Conservation (phyloP, 192 early-diverging fungal species). For the Coemansia sp. region DNA sequence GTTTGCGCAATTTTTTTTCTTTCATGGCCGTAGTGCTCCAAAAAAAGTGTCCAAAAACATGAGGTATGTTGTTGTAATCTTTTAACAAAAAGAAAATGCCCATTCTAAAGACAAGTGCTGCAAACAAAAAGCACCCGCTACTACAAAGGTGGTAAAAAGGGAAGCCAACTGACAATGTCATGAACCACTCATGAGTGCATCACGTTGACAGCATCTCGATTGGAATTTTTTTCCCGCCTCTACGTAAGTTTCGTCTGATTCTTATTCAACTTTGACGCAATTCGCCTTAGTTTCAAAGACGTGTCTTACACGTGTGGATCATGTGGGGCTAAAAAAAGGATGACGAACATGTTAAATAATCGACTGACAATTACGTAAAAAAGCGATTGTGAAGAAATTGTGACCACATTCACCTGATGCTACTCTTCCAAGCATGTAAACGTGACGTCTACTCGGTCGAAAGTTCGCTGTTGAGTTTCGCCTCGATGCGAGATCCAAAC, state of each 20-base stretch:
- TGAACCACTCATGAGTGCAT: background rate
- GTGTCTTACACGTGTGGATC: background rate
- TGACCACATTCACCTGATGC: background rate
- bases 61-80: no score
- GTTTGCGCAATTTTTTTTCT: no score
- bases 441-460: no score
- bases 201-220: background rate
- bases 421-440: background rate
- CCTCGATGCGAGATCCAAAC: conserved; percentile 62
- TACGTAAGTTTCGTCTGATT: background rate
- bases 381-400: background rate
- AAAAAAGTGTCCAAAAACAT: background rate
- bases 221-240: no score
- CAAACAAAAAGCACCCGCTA: background rate
- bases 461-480: no score
- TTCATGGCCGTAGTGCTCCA: background rate
- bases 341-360: background rate
- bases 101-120: background rate
- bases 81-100: background rate
- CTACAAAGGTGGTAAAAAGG: background rate
- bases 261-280: background rate
- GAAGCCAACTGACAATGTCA: background rate
- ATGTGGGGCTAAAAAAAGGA: background rate
- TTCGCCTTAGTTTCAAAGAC: background rate
- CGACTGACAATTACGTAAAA: background rate